These are phyloP conservation scores for Apiosordaria backusii DNA, from an alignment of 495 filamentous ascomycete species.

Conservation along the genomic window DNA sequence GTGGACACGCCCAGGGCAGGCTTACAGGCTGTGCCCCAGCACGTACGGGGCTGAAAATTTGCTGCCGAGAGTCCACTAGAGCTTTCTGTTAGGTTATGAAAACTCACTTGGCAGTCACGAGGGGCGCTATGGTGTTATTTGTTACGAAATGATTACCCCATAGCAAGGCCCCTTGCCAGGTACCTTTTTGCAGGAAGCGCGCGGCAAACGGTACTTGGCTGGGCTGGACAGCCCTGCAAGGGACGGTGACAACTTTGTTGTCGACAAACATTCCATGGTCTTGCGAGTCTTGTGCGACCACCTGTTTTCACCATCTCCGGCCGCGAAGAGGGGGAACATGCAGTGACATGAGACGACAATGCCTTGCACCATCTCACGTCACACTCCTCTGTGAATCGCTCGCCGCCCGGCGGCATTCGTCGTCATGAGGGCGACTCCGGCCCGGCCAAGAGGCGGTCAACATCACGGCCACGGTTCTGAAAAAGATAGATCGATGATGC, in stretches of 20 bases:
- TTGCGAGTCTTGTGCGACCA: background rate
- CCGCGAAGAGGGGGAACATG: background rate
- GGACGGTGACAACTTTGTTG: slow-evolving; percentile 23
- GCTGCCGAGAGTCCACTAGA: slow-evolving; percentile 23
- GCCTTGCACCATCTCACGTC: slow-evolving; percentile 4
- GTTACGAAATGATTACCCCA: slow-evolving; percentile 37
- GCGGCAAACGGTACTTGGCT: slow-evolving; percentile 18
- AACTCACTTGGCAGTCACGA: slow-evolving; percentile 35
- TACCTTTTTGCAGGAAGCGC: slow-evolving; percentile 15
- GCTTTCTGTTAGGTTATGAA: slow-evolving; percentile 36
- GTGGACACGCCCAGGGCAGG: background rate
- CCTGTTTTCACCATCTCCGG: background rate
- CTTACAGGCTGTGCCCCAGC: slow-evolving; percentile 16
- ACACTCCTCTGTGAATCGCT: background rate
- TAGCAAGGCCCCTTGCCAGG: slow-evolving; percentile 19
- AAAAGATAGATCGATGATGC: background rate
- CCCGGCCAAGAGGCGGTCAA: background rate
- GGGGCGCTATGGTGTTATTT: slow-evolving; percentile 21
- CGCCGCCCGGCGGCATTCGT: background rate
- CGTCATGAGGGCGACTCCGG: background rate
- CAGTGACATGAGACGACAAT: background rate
- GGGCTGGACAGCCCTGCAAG: slow-evolving; percentile 24
- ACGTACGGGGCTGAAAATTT: slow-evolving; percentile 26
- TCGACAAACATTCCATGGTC: background rate
- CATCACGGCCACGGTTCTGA: background rate